These are phyloP conservation scores for Seiridium unicorne DNA, from an alignment of 2,329 filamentous ascomycete genomes.

Conservation along the genomic window DNA sequence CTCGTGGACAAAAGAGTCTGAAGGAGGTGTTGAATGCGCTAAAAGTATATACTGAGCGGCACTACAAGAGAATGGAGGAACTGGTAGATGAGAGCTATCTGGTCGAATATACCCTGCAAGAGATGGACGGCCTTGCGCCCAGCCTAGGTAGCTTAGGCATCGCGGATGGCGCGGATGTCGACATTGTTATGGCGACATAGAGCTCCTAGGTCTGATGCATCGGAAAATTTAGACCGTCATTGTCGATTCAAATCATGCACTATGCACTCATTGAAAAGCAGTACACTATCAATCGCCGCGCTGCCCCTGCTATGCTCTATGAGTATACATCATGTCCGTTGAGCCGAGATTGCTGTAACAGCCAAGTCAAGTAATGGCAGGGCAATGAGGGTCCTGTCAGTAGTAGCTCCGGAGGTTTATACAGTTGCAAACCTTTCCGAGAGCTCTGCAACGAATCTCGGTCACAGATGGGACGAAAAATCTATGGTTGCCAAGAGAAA, in stretches of 20 bases:
- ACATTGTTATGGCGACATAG: slow-evolving; percentile 38
- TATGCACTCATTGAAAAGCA: background rate
- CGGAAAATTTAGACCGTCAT: background rate
- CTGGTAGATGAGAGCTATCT: slow-evolving; percentile 92
- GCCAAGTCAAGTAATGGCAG: background rate
- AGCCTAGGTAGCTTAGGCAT: slow-evolving; percentile 34
- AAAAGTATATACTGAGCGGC: slow-evolving; percentile 85
- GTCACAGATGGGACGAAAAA: background rate
- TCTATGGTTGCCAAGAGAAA: background rate
- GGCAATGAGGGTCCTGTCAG: background rate
- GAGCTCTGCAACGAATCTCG: background rate
- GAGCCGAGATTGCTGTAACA: no score
- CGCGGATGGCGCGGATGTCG: slow-evolving; percentile 35
- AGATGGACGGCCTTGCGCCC: slow-evolving; percentile 78
- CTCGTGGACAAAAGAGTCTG: slow-evolving; percentile 61
- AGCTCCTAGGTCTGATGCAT: background rate
- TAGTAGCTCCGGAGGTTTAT: background rate
- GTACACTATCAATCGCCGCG: no score
- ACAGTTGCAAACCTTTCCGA: background rate
- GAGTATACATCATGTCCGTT: no score
- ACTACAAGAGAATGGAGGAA: slow-evolving; percentile 87
- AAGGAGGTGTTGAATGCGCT: slow-evolving; percentile 87
- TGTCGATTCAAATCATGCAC: background rate
- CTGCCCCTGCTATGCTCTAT: no score
- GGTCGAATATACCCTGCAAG: slow-evolving; percentile 85